Percentiles rank a stretch among this genome's conserved stretches.
Evolutionary conservation across 75 land plant genomes (phyloP).

Genomic region (Pseudotsuga menziesii): DNA sequence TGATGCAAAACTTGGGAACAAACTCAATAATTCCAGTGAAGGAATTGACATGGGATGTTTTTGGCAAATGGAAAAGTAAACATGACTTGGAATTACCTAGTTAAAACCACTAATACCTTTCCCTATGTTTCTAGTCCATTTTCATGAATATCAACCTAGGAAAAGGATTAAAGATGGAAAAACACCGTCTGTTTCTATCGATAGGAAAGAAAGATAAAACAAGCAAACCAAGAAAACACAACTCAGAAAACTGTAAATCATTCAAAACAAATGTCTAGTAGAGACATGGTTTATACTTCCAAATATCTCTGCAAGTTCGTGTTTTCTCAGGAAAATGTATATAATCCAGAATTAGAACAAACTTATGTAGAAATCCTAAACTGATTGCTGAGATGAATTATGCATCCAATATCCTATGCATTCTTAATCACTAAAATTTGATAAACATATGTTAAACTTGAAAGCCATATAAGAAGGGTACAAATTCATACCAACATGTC

Average conservation of each 20-base stretch:
- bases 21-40: neutral
- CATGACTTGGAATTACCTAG: neutral
- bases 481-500: constrained; percentile 61
- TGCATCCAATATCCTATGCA: neutral
- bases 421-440: neutral
- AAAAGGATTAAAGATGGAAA: neutral
- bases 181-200: neutral
- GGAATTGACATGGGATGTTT: neutral
- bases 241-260: neutral
- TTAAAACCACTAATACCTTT: neutral
- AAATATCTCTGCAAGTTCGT: neutral
- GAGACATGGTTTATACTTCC: neutral
- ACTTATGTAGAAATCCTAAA: neutral
- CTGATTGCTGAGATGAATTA: neutral
- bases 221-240: neutral
- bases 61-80: neutral
- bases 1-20: neutral
- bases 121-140: neutral
- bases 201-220: neutral
- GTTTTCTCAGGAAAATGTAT: neutral
- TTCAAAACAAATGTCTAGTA: neutral
- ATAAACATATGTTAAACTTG: neutral
- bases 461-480: no score
- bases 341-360: neutral
- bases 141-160: neutral